A percentile compares a stretch with the other conserved stretches of the same genome.
Conservation (phyloP, 2,329 filamentous ascomycete genomes). For the Cytospora leucostoma region DNA sequence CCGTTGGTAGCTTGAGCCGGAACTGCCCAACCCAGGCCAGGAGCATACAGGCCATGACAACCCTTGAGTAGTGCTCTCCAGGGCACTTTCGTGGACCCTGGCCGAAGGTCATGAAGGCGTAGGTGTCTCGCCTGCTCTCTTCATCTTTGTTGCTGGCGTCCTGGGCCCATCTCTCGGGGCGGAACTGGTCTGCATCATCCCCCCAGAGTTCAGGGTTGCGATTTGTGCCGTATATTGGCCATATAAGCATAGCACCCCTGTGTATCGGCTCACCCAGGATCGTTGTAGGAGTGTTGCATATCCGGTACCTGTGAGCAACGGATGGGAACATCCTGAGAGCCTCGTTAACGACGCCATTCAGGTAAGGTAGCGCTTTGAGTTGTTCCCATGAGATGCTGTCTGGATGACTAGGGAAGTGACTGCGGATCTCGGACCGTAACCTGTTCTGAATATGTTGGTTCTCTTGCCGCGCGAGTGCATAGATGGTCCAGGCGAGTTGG, state of each 20-base stretch:
- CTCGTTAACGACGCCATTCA: conserved; percentile 2
- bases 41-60: neutral
- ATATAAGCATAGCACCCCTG: neutral
- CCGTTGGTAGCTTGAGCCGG: neutral
- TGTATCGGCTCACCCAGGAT: neutral
- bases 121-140: neutral
- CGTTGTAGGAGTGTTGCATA: neutral
- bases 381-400: neutral
- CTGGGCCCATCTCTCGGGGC: neutral
- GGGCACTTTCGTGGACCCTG: neutral
- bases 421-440: neutral
- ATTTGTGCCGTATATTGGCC: neutral
- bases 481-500: conserved; percentile 2
- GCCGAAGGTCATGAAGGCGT: conserved; percentile 6
- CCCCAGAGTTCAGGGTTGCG: neutral
- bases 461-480: neutral
- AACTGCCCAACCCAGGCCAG: neutral
- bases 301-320: conserved; percentile 1
- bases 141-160: neutral
- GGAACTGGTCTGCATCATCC: neutral
- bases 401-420: neutral
- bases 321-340: conserved; percentile 2
- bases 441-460: neutral
- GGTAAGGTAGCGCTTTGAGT: neutral
- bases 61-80: neutral